phyloP scores from a whole-genome alignment of 768 basidiomycete species.

The Termitomyces sp. region DNA sequence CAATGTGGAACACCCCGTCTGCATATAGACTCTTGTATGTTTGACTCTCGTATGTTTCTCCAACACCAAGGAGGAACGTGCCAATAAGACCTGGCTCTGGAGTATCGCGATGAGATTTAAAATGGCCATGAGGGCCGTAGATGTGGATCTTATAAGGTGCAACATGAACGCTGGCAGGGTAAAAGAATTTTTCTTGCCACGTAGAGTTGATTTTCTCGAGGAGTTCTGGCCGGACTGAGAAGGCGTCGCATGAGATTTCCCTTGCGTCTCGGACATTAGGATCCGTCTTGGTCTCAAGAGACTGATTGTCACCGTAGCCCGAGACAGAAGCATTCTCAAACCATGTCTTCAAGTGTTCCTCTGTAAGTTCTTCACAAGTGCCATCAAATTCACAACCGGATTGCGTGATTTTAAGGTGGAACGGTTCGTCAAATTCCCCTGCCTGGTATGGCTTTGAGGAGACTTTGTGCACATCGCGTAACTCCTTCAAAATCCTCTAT shows the following conservation, averaged over 20 bases:
- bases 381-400: conserved; percentile 12
- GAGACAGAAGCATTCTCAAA: conserved; percentile 6
- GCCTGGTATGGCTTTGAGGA: background rate
- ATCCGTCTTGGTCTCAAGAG: background rate
- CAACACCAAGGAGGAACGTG: conserved; percentile 30
- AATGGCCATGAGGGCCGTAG: conserved; percentile 26
- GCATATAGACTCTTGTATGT: background rate
- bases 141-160: conserved; percentile 31
- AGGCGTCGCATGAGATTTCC: conserved; percentile 3
- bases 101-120: conserved; percentile 27
- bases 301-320: conserved; percentile 1
- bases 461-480: background rate
- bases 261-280: conserved; percentile 1
- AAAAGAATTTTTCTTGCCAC: conserved; percentile 14
- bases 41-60: conserved; percentile 18
- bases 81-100: conserved; percentile 25
- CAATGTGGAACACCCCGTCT: conserved; percentile 3
- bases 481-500: background rate
- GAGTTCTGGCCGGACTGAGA: conserved; percentile 2
- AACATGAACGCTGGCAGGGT: conserved; percentile 21
- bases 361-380: conserved; percentile 10
- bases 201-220: background rate
- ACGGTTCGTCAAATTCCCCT: background rate
- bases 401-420: conserved; percentile 15
- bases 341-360: background rate